Evolutionary conservation across 768 basidiomycete species (phyloP).

Genomic region (Clavulina sp.): DNA sequence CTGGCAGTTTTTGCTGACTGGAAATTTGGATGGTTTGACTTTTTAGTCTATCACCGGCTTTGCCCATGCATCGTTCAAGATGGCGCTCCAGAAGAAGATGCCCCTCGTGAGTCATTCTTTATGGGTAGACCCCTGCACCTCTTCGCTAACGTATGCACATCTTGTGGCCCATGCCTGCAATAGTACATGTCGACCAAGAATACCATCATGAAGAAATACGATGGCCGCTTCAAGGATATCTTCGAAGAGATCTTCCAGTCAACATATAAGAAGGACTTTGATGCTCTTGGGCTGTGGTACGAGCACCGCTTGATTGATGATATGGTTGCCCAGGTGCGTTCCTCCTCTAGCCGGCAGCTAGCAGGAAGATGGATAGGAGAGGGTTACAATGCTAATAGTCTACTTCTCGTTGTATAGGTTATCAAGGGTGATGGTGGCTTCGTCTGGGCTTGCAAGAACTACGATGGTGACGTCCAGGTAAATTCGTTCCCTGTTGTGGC

Average conservation of each 20-base stretch:
- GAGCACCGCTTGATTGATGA: constrained; percentile 96
- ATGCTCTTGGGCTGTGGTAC: constrained; percentile 61
- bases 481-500: constrained; percentile 14
- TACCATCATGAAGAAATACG: constrained; percentile 92
- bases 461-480: constrained; percentile 60
- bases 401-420: no score
- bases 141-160: neutral
- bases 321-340: constrained; percentile 98
- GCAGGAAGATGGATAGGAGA: no score
- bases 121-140: neutral
- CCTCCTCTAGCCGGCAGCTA: no score
- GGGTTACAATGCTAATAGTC: no score
- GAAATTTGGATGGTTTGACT: neutral
- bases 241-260: constrained; percentile 91
- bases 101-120: constrained; percentile 15
- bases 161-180: neutral
- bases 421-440: constrained; percentile 95
- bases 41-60: constrained; percentile 77
- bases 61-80: constrained; percentile 96
- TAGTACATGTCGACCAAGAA: constrained; percentile 98
- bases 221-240: constrained; percentile 98
- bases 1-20: neutral
- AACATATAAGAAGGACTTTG: constrained; percentile 54
- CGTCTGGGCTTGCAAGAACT: constrained; percentile 54
- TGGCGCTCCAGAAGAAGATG: constrained; percentile 47